These are phyloP conservation scores for Dentipellis sp. DNA, from an alignment of 768 basidiomycete species.

Conservation along the genomic window DNA sequence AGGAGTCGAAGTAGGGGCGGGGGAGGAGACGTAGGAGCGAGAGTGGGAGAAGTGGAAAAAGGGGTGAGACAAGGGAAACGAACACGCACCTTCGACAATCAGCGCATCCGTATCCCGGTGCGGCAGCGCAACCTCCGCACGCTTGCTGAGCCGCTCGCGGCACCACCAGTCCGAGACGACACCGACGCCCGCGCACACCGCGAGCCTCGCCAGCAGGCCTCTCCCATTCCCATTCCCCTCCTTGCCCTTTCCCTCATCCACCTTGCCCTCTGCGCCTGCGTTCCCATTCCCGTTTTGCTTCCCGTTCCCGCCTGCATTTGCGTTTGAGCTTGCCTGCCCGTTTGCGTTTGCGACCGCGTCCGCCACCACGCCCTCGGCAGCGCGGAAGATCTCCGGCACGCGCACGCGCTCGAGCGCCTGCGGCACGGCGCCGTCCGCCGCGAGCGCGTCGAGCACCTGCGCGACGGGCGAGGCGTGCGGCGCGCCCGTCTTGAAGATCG, in stretches of 20 bases:
- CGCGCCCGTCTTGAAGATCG: conserved; percentile 33
- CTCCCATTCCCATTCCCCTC: conserved; percentile 15
- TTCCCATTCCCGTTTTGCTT: no score
- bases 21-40: no score
- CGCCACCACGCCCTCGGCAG: no score
- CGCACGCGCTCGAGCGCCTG: conserved; percentile 37
- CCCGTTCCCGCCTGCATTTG: no score
- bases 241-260: conserved; percentile 18
- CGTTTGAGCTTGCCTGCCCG: no score
- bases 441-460: conserved; percentile 47
- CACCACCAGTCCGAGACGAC: conserved; percentile 45
- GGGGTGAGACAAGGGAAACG: no score
- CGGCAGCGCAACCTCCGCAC: conserved; percentile 47
- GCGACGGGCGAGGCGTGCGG: conserved; percentile 36
- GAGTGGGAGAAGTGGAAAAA: no score
- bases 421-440: conserved; percentile 39
- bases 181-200: conserved; percentile 16
- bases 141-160: conserved; percentile 40
- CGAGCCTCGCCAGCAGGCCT: conserved; percentile 11
- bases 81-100: conserved; percentile 44
- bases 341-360: no score
- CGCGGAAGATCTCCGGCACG: conserved; percentile 39
- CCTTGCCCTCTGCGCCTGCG: conserved; percentile 13
- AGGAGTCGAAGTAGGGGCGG: no score
- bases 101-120: conserved; percentile 54